Base-by-base conservation (phyloP, 164 flowering plant species). In the Euptelea pleiosperma region DNA sequence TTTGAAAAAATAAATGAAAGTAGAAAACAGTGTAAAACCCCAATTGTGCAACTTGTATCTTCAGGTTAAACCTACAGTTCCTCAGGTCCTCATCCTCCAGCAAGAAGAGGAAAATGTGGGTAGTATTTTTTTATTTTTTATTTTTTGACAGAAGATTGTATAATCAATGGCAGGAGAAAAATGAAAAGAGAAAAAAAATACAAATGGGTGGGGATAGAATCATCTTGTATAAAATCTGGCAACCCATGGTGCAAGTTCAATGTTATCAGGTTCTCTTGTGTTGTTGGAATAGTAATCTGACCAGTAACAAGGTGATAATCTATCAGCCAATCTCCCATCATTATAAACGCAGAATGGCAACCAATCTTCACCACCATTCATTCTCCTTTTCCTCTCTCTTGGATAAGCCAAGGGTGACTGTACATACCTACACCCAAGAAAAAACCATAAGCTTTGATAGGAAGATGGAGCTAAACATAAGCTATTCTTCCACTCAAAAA, bases 401-500 rank as follows among this genome's bases (percentile, higher is more conserved):
- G 96, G 96, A 68, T 89, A 89, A 39, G 93, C 91, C 68, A 89
- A 68, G 5, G 93, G 93, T 46, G 93, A 89, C 58, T 89, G 96
- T 30, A 89, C 70, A 48, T 89, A 89, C 77, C 96, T 89, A 81
- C 70, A 67, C 14, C 5, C 4, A 2, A 21, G 24, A 31, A 14
- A 14, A 31, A 25, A 12, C 1, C 2, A n/a, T n/a, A n/a, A n/a
- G n/a, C n/a, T n/a, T n/a, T n/a, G n/a, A n/a, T n/a, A n/a, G n/a
- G n/a, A n/a, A n/a, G n/a, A n/a, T n/a, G n/a, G n/a, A n/a, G n/a
- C n/a, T n/a, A n/a, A n/a, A n/a, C n/a, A n/a, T n/a, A n/a, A n/a
- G n/a, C n/a, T n/a, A n/a, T n/a, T n/a, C n/a, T n/a, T n/a, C n/a
- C n/a, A n/a, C n/a, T n/a, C n/a, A 19, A n/a, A 24, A 28, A 1